Base-by-base conservation (phyloP, 768 basidiomycete genomes). In the Sistotremastrum suecicum region DNA sequence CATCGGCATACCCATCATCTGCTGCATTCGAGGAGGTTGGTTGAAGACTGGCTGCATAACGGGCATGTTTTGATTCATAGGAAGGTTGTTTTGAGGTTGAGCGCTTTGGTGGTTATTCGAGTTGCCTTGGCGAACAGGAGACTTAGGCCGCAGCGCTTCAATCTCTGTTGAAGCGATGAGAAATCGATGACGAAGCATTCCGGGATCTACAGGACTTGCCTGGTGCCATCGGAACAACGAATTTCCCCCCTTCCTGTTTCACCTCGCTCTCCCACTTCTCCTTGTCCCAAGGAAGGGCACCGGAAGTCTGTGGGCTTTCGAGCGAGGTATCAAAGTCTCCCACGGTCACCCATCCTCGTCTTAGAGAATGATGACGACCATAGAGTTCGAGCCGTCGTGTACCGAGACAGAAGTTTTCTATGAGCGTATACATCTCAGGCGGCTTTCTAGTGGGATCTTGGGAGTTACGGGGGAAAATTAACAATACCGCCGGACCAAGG, bases 341-440 rank as follows among this genome's bases (percentile, higher is more conserved):
- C 74, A 81, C 78, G n/a, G 88, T 86, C 7, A 95, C 80, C 95
- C 95, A 99, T 5, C 94, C 94, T 7, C 79, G 75, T 0, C 92
- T 76, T 5, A 87, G 65, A 29, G 79, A 74, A 0, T 74, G 70
- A 0, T 68, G 66, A 3, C 76, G 75, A 0, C 86, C 89, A 52
- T 91, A 97, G 8, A 99, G 64, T 58, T 98, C 90, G 9, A 99
- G 76, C 3, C 95, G 77, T 10, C 94, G 80, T 0, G 83, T 74
- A 4, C 92, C 95, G 42, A 95, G 80, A 58, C 92, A 98, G 60
- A 99, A 98, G 61, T 94, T 97, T 63, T 99, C 95, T 58, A 98
- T 84, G 37, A 99, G 74, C 4, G 83, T 81, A 65, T 97, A 92
- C 70, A 91, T 85, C 60, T 98, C 94, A 11, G 92, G 90, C 1